Evolutionary conservation across 2,329 filamentous ascomycete genomes (phyloP), one percentile per base, ranked within the genome.

Genomic region (Phyllosticta capitalensis): DNA sequence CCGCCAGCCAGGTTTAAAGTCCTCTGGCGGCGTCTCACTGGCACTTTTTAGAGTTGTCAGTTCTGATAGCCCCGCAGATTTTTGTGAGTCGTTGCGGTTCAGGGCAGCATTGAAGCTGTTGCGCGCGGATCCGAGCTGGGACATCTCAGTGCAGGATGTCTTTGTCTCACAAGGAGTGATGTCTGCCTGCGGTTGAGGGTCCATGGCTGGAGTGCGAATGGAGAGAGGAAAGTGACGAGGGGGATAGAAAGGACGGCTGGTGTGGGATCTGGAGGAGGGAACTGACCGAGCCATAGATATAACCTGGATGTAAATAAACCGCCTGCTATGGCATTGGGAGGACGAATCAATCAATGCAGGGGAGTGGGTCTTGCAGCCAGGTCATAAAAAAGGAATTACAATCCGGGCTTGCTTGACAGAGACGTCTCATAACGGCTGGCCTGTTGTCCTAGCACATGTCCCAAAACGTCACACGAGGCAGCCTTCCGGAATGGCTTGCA

Each of bases 1-100:
- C 14, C 64, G 64, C 66, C 66, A 69, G 21, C 67, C 63, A 45
- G 38, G 38, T 6, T 45, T 45, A n/a, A 45, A 45, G 14, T 45
- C 38, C 17, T 45, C 38, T 45, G 38, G 38, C 17, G 38, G 38
- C 12, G 38, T 45, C n/a, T 12, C 2, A 45, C 38, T n/a, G 38
- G 38, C 38, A 45, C 38, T 45, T 45, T 45, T 45, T 6, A 45
- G 2, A 45, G 38, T n/a, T n/a, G 38, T 45, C 38, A 45, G 38
- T n/a, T 45, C 38, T n/a, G 38, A 45, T 45, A 45, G 38, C 38
- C 14, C 38, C 17, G 38, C 17, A 45, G 38, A 45, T n/a, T 45
- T 45, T 45, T 45, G 38, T 45, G 38, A 45, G 14, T 45, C 38
- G 38, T 45, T 45, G 38, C 38, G 14, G 38, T 45, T 45, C 5